A percentile compares a stretch with the other conserved stretches of the same genome.
phyloP scores from a whole-genome alignment of 2,329 filamentous ascomycete genomes.

The Sclerotinia trifoliorum region DNA sequence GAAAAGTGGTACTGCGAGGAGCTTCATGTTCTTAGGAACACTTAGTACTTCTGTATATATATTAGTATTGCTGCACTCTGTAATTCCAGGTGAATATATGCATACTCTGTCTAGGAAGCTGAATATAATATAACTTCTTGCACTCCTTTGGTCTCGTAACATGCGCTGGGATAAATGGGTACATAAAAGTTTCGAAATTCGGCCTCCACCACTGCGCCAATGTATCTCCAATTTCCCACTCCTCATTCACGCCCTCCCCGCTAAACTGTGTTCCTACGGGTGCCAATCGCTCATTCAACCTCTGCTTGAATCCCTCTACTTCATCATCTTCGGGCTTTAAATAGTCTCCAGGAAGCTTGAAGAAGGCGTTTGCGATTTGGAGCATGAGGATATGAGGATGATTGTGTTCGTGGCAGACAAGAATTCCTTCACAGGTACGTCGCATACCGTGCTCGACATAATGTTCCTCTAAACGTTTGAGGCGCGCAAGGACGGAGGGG shows the following conservation, averaged over 20 bases:
- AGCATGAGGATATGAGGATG: constrained; percentile 98
- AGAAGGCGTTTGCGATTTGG: constrained; percentile 98
- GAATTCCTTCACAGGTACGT: constrained; percentile 91
- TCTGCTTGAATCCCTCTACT: constrained; percentile 87
- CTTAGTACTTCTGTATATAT: constrained; percentile 74
- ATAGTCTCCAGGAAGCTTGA: constrained; percentile 97
- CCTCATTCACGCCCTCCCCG: constrained; percentile 82
- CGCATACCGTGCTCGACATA: constrained; percentile 93
- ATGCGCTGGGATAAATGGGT: constrained; percentile 94
- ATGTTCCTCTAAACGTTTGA: constrained; percentile 95
- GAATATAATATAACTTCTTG: constrained; percentile 98
- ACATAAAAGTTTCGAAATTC: constrained; percentile 99
- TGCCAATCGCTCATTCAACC: constrained; percentile 88
- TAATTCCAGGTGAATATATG: constrained; percentile 20
- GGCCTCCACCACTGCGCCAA: constrained; percentile 98
- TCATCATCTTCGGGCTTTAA: constrained; percentile 87
- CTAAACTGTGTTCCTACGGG: constrained; percentile 81
- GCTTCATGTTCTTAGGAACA: constrained; percentile 99
- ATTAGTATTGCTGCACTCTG: constrained; percentile 7
- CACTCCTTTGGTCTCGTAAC: constrained; percentile 97
- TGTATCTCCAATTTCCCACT: constrained; percentile 94
- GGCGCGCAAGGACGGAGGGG: constrained; percentile 85
- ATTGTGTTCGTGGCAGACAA: constrained; percentile 98
- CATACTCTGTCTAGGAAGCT: constrained; percentile 86
- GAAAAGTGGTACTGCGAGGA: constrained; percentile 93